Evolutionary conservation across 495 filamentous ascomycete genomes (phyloP).

Genomic region (Massariosphaeria phaeospora): DNA sequence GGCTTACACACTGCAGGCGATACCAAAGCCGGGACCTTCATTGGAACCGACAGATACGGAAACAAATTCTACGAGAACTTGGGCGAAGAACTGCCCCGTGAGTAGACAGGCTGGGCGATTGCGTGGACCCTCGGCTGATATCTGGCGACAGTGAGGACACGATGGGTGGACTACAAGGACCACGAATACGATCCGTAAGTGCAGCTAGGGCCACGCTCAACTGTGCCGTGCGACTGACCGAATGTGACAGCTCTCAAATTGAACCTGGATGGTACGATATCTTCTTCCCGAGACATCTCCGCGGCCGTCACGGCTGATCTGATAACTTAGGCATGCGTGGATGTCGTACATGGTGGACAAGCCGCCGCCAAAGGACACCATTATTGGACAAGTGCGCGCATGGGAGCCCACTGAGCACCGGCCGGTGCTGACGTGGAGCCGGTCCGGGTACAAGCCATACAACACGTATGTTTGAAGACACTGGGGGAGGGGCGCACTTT

Average conservation of each 20-base stretch:
- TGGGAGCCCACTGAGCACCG: conserved; percentile 77
- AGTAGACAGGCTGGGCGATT: neutral
- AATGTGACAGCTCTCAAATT: conserved; percentile 59
- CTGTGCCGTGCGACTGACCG: neutral
- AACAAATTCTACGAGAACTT: conserved; percentile 98
- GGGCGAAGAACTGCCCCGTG: conserved; percentile 85
- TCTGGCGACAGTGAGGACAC: conserved; percentile 67
- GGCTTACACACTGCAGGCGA: conserved; percentile 60
- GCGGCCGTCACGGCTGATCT: neutral
- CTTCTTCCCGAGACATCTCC: neutral
- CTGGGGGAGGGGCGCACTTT: neutral
- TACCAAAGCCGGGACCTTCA: conserved; percentile 86
- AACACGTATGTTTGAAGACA: conserved; percentile 67
- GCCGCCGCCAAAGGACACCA: conserved; percentile 69
- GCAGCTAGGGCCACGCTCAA: neutral
- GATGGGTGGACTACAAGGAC: conserved; percentile 96
- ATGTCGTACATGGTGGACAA: conserved; percentile 89
- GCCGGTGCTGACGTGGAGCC: conserved; percentile 65
- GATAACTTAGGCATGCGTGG: conserved; percentile 74
- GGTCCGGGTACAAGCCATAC: conserved; percentile 85
- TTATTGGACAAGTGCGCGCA: conserved; percentile 57
- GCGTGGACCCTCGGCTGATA: conserved; percentile 9
- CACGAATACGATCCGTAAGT: conserved; percentile 77
- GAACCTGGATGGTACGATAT: conserved; percentile 89
- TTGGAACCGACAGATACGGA: conserved; percentile 82